Evolutionary conservation across 1,139 yeast species (phyloP), one percentile per base, ranked within the genome.

Genomic region (Kodamaea sp.): DNA sequence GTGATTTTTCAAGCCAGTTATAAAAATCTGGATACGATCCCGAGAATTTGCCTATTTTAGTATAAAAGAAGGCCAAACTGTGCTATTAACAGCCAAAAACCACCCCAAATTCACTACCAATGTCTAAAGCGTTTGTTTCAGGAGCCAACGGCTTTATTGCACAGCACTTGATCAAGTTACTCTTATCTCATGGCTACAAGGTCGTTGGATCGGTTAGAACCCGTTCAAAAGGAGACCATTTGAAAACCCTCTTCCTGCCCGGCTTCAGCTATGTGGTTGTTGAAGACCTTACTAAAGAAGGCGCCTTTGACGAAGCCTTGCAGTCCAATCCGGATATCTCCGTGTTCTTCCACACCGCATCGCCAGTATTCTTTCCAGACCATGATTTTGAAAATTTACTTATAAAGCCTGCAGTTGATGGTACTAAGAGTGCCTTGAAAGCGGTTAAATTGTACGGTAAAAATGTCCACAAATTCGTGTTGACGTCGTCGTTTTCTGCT

Each of bases 111-210:
- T n/a, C n/a, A n/a, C n/a, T n/a, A n/a, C n/a, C n/a, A 18, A 22
- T 22, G 24, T 6, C 31, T 15, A 18, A 16, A 21, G 27, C 27
- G 11, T 63, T 65, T 31, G 64, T 68, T 12, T 54, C 71, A 11
- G 73, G 73, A 18, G 73, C 69, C 23, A 55, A 64, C 16, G 73
- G 73, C 3, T 66, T 55, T 41, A 59, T 67, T 37, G 73, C 70
- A 9, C 55, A 54, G 25, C 44, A 36, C 57, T 24, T 30, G 15
- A 18, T 20, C 29, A 31, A 31, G 22, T 19, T 29, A 72, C 65
- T 2, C 46, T 68, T 31, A 70, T 45, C 43, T 4, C 41, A 54
- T 24, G 59, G 58, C 8, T 63, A 65, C 48, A 43, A 39, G 15
- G 70, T 66, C 2, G 45, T 62, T 13, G 72, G 70, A 5, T 44